These are phyloP conservation scores for Ceratobasidium sp. DNA, from an alignment of 1,284 basidiomycete genomes.

Conservation along the genomic window DNA sequence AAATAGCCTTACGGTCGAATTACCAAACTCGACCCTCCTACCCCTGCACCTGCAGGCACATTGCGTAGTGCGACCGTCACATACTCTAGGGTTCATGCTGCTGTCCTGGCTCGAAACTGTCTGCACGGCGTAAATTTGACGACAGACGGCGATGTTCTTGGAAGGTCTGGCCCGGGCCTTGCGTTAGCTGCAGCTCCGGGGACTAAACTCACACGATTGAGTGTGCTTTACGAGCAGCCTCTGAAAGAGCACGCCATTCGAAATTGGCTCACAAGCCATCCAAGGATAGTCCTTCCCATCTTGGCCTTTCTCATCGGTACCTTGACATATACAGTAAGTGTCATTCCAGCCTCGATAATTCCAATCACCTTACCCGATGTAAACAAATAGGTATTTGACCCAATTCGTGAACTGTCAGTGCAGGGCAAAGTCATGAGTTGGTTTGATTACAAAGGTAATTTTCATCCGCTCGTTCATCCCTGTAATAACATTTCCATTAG, in stretches of 20 bases:
- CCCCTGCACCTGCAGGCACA: slow-evolving; percentile 69
- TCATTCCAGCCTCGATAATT: slow-evolving; percentile 40
- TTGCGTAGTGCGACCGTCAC: slow-evolving; percentile 69
- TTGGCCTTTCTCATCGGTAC: slow-evolving; percentile 87
- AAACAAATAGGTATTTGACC: slow-evolving; percentile 79
- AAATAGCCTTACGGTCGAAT: slow-evolving; percentile 84
- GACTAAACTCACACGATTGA: slow-evolving; percentile 61
- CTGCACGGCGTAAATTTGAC: slow-evolving; percentile 71
- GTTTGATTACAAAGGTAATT: slow-evolving; percentile 74
- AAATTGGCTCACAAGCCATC: slow-evolving; percentile 86
- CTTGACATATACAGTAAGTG: slow-evolving; percentile 81
- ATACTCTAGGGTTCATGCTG: slow-evolving; percentile 69
- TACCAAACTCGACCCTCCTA: slow-evolving; percentile 66
- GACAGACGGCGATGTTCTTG: slow-evolving; percentile 45
- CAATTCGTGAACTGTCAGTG: slow-evolving; percentile 84
- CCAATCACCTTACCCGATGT: background rate
- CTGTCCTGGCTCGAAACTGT: slow-evolving; percentile 84
- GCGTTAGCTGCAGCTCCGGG: slow-evolving; percentile 43
- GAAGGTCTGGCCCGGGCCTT: slow-evolving; percentile 38
- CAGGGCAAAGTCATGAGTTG: slow-evolving; percentile 82
- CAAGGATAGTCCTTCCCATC: slow-evolving; percentile 84
- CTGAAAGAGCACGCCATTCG: slow-evolving; percentile 80
- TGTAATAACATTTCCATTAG: slow-evolving; percentile 49
- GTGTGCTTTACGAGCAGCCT: slow-evolving; percentile 73
- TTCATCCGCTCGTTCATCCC: background rate